Conservation (phyloP, 1,284 basidiomycete genomes). For the Heterobasidion irregulare region DNA sequence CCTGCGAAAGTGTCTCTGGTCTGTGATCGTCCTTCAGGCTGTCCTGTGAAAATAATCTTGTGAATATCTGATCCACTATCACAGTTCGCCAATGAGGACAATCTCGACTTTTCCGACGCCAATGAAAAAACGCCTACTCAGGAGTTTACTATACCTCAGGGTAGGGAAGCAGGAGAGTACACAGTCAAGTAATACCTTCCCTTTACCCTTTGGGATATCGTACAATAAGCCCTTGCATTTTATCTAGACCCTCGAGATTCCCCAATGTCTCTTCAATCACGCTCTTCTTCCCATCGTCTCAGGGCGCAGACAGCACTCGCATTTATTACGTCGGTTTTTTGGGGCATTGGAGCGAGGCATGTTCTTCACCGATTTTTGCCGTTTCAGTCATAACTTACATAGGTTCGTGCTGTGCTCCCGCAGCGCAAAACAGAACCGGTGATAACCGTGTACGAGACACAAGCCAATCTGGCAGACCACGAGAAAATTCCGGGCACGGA, state of each 20-base stretch:
- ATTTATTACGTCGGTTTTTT: conserved; percentile 75
- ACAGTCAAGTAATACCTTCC: conserved; percentile 41
- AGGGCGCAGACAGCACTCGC: conserved; percentile 61
- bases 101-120: conserved; percentile 73
- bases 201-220: too few relatives aligned
- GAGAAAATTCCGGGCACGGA: conserved; percentile 70
- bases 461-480: conserved; percentile 75
- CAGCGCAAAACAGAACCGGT: conserved; percentile 63
- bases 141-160: conserved; percentile 58
- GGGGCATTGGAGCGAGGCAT: conserved; percentile 71
- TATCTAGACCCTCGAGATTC: conserved; percentile 66
- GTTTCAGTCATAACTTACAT: not conserved
- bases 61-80: not conserved
- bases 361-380: not conserved
- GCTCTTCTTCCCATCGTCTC: conserved; percentile 65
- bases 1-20: conserved; percentile 62
- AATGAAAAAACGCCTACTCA: conserved; percentile 52
- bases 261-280: conserved; percentile 65
- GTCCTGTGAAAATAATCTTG: not conserved
- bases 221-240: not conserved
- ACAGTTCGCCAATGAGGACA: conserved; percentile 64
- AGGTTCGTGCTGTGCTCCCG: conserved; percentile 1
- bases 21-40: conserved; percentile 14
- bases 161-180: conserved; percentile 71
- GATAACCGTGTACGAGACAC: conserved; percentile 72